These are phyloP conservation scores for Pleoardoris graminearum DNA, from an alignment of 2,329 filamentous ascomycete genomes.

Conservation along the genomic window DNA sequence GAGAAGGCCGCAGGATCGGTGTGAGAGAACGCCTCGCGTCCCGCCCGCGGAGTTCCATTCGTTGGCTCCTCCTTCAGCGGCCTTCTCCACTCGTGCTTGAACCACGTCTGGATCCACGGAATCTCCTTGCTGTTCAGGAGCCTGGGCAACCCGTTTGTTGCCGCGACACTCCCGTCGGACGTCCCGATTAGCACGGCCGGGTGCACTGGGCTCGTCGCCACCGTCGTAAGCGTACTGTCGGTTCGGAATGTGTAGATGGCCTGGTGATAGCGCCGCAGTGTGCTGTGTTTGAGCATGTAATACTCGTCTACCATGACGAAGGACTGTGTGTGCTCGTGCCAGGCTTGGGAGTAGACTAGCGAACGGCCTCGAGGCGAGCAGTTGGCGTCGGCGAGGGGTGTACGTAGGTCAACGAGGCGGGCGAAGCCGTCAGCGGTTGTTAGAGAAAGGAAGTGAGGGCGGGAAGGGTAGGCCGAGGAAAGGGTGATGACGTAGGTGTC, in stretches of 20 bases:
- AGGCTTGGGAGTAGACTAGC: conserved; percentile 54
- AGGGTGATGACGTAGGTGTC: conserved; percentile 54
- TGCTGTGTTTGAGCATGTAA: conserved; percentile 53
- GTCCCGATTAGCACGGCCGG: conserved; percentile 58
- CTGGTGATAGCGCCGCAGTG: conserved; percentile 58
- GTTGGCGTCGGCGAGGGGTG: conserved; percentile 50
- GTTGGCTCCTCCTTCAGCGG: conserved; percentile 1
- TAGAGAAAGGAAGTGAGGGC: conserved; percentile 57
- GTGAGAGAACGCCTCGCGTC: no score
- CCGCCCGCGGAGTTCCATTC: neutral
- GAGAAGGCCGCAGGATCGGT: neutral
- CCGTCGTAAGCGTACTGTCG: conserved; percentile 44
- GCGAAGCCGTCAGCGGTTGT: conserved; percentile 60
- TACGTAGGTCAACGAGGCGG: conserved; percentile 58
- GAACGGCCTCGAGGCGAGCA: conserved; percentile 55
- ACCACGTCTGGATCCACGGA: conserved; percentile 61
- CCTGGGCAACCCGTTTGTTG: conserved; percentile 57
- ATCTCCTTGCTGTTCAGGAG: conserved; percentile 55
- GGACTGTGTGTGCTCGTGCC: conserved; percentile 59
- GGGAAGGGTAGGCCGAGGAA: conserved; percentile 57
- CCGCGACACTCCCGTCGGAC: conserved; percentile 55
- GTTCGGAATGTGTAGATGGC: conserved; percentile 45
- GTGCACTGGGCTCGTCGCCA: conserved; percentile 58
- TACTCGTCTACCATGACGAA: conserved; percentile 60
- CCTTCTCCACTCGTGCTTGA: conserved; percentile 59